Percentiles rank a stretch among this genome's conserved stretches.
phyloP scores from a whole-genome alignment of 73 alveolate species.

The Blepharisma japonicum region DNA sequence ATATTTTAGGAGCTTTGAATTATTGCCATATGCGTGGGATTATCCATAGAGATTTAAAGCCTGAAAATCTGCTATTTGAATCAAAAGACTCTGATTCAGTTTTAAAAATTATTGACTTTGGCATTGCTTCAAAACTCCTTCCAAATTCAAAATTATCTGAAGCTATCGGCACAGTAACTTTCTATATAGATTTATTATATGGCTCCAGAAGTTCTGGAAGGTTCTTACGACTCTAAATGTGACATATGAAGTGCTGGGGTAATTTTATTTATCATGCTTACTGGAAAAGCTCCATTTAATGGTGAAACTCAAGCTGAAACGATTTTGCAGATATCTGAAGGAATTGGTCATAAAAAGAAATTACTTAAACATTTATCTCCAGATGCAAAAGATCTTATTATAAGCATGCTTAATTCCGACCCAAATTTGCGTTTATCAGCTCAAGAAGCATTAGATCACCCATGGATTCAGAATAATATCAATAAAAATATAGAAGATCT shows the following conservation, averaged over 20 bases:
- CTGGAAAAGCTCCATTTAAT: conserved; percentile 15
- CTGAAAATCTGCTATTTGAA: conserved; percentile 43
- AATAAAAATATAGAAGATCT: conserved; percentile 21
- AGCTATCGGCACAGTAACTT: too few species aligned
- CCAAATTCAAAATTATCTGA: too few species aligned
- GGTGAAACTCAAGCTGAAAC: conserved; percentile 23
- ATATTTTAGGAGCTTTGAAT: conserved; percentile 28
- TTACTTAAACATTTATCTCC: conserved; percentile 37
- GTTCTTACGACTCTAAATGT: not conserved
- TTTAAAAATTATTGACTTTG: conserved; percentile 18
- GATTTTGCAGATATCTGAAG: conserved; percentile 10
- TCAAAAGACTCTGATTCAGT: not conserved
- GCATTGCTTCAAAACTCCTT: not conserved
- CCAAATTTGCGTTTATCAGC: conserved; percentile 76
- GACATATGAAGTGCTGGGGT: conserved; percentile 17
- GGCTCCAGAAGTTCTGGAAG: conserved; percentile 11
- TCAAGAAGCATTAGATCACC: conserved; percentile 77
- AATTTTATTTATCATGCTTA: not conserved
- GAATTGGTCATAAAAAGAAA: not conserved
- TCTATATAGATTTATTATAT: not conserved
- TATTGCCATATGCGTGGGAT: conserved; percentile 34
- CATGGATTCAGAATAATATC: conserved; percentile 62
- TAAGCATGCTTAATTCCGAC: conserved; percentile 74
- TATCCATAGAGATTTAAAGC: conserved; percentile 48
- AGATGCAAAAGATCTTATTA: conserved; percentile 85